Conservation (phyloP, 2,329 filamentous ascomycete genomes). For the Colletotrichum agaves region DNA sequence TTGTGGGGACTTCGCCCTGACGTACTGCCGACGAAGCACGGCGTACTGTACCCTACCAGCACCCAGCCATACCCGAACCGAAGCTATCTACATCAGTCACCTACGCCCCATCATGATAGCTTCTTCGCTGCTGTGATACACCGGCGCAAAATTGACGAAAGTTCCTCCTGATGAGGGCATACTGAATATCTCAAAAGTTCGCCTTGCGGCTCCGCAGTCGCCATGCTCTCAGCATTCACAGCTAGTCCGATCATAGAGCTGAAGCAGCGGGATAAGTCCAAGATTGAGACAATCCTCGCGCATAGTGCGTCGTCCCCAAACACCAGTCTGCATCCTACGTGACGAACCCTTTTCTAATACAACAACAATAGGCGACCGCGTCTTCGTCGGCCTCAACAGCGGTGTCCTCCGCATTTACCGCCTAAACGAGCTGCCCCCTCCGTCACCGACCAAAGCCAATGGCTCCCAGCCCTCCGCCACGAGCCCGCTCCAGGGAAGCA, state of each 20-base stretch:
- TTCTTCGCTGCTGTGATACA: slow-evolving; percentile 18
- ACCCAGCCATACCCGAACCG: slow-evolving; percentile 28
- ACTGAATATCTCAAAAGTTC: slow-evolving; percentile 33
- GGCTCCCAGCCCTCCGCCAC: slow-evolving; percentile 44
- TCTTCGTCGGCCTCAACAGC: slow-evolving; percentile 91
- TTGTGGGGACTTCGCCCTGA: slow-evolving; percentile 34
- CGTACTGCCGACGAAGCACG: slow-evolving; percentile 20
- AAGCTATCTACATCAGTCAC: slow-evolving; percentile 19
- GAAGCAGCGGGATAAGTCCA: slow-evolving; percentile 92
- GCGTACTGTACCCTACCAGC: slow-evolving; percentile 25
- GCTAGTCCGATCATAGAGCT: slow-evolving; percentile 98
- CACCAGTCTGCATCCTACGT: not conserved
- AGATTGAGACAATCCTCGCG: slow-evolving; percentile 94
- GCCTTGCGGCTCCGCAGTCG: slow-evolving; percentile 55
- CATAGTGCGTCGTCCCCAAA: slow-evolving; percentile 69
- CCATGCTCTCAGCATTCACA: slow-evolving; percentile 97
- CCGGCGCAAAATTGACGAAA: not conserved
- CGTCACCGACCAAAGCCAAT: slow-evolving; percentile 51
- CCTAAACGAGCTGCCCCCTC: slow-evolving; percentile 73
- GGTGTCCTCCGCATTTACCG: slow-evolving; percentile 91
- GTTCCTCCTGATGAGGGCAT: slow-evolving; percentile 23
- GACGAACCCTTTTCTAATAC: slow-evolving; percentile 18
- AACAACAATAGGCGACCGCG: slow-evolving; percentile 75
- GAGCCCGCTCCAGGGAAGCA: slow-evolving; percentile 43
- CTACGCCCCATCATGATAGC: slow-evolving; percentile 29